Evolutionary conservation across 768 basidiomycete species (phyloP).

Genomic region (Auriscalpium orientale): DNA sequence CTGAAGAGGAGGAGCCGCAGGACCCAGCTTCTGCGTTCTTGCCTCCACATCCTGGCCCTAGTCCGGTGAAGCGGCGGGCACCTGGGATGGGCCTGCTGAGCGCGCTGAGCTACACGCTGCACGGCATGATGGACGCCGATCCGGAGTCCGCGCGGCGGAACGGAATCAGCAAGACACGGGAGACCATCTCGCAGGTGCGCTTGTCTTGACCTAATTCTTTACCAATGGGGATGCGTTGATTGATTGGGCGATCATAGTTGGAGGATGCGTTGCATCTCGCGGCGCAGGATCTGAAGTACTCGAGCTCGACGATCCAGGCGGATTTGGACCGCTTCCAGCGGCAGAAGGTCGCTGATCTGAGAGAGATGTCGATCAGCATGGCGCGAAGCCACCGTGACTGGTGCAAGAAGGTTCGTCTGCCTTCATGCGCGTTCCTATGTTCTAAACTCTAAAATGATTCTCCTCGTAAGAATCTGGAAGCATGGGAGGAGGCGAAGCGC

Average conservation of each 20-base stretch:
- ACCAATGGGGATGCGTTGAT: slow-evolving; percentile 2
- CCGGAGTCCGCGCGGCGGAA: slow-evolving; percentile 93
- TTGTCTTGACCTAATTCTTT: too few relatives aligned
- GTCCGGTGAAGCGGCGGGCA: slow-evolving; percentile 50
- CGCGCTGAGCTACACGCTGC: slow-evolving; percentile 89
- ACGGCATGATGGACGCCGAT: slow-evolving; percentile 98
- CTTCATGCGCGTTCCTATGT: background rate
- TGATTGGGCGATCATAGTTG: slow-evolving; percentile 42
- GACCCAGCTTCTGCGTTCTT: slow-evolving; percentile 40
- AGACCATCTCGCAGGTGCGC: slow-evolving; percentile 87
- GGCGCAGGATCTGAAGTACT: slow-evolving; percentile 92
- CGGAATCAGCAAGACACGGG: slow-evolving; percentile 88
- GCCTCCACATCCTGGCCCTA: slow-evolving; percentile 77
- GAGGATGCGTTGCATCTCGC: slow-evolving; percentile 92
- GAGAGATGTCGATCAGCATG: slow-evolving; percentile 90
- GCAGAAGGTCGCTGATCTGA: slow-evolving; percentile 94
- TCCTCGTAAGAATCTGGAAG: slow-evolving; percentile 81
- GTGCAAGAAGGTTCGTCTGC: slow-evolving; percentile 76
- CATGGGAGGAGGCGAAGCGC: slow-evolving; percentile 93
- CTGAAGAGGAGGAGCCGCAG: slow-evolving; percentile 28
- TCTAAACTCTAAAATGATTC: background rate
- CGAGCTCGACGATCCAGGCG: slow-evolving; percentile 92
- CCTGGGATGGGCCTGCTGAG: slow-evolving; percentile 84
- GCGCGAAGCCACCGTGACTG: slow-evolving; percentile 89
- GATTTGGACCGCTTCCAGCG: slow-evolving; percentile 97